A percentile compares a stretch with the other conserved stretches of the same genome.
These are phyloP conservation scores for Quercus alba DNA, from an alignment of 306 rosid genomes.

Conservation along the genomic window DNA sequence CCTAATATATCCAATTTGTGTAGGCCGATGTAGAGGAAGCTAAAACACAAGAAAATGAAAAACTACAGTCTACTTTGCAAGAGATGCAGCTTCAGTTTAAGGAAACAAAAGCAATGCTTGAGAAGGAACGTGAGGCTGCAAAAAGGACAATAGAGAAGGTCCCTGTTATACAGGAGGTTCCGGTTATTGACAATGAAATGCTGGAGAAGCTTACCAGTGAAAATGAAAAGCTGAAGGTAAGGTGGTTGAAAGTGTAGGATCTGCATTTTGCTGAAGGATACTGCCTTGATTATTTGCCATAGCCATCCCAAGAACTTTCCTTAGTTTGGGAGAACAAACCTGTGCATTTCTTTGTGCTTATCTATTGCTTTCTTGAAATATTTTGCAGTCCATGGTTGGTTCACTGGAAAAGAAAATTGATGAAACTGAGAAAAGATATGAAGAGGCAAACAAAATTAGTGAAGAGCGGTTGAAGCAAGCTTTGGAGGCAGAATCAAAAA, in stretches of 20 bases:
- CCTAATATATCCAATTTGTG: conserved; percentile 12
- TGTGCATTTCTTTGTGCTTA: conserved; percentile 21
- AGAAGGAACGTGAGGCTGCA: conserved; percentile 69
- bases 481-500: conserved; percentile 89
- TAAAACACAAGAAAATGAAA: conserved; percentile 82
- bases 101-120: conserved; percentile 68
- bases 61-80: conserved; percentile 82
- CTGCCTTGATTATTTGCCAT: neutral
- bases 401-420: conserved; percentile 89
- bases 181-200: conserved; percentile 80
- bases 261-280: neutral
- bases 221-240: conserved; percentile 97
- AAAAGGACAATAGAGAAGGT: conserved; percentile 63
- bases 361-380: conserved; percentile 29
- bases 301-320: conserved; percentile 8
- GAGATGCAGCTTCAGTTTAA: conserved; percentile 78
- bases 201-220: conserved; percentile 74
- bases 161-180: conserved; percentile 87
- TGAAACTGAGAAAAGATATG: conserved; percentile 87
- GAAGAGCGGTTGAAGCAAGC: conserved; percentile 98
- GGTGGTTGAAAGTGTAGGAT: conserved; percentile 23
- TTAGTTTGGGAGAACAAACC: conserved; percentile 5
- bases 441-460: conserved; percentile 78
- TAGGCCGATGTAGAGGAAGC: conserved; percentile 91
- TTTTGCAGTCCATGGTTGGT: conserved; percentile 74